A percentile compares a stretch with the other conserved stretches of the same genome.
Evolutionary conservation across 306 rosid species (phyloP).

Genomic region (Biancaea sappan): DNA sequence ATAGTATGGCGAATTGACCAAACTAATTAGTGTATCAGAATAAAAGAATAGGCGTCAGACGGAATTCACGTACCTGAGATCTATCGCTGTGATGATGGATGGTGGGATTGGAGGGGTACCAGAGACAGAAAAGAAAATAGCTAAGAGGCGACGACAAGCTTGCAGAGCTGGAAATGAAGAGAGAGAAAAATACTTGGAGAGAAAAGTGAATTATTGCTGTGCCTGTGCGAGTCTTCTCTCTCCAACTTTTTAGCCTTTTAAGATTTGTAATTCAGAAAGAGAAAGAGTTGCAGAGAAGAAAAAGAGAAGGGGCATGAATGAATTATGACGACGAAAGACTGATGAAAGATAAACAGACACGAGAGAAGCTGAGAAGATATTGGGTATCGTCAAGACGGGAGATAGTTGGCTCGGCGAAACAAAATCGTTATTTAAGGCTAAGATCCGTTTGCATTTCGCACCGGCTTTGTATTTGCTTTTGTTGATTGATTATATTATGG

Average conservation of each 20-base stretch:
- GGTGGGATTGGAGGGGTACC: slow-evolving; percentile 17
- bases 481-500: slow-evolving; percentile 11
- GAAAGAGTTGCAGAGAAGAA: slow-evolving; percentile 42
- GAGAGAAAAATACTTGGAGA: slow-evolving; percentile 53
- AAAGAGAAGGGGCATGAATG: slow-evolving; percentile 40
- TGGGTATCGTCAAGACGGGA: neutral
- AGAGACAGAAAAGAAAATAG: slow-evolving; percentile 38
- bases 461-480: slow-evolving; percentile 35
- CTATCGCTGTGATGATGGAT: slow-evolving; percentile 41
- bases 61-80: slow-evolving; percentile 68
- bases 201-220: slow-evolving; percentile 86
- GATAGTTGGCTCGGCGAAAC: slow-evolving; percentile 3
- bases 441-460: slow-evolving; percentile 52
- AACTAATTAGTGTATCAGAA: slow-evolving; percentile 10
- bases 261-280: slow-evolving; percentile 61
- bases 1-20: slow-evolving; percentile 29
- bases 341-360: slow-evolving; percentile 24
- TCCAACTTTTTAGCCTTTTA: slow-evolving; percentile 80
- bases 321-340: slow-evolving; percentile 43
- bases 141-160: slow-evolving; percentile 60
- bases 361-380: neutral
- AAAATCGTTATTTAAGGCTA: slow-evolving; percentile 67
- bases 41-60: slow-evolving; percentile 7
- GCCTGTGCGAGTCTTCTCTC: slow-evolving; percentile 55
- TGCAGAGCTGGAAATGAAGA: slow-evolving; percentile 86